Percentiles rank a stretch among this genome's conserved stretches.
phyloP scores from a whole-genome alignment of 805 yeast species.

The Sugiyamaella qingdaonensis region DNA sequence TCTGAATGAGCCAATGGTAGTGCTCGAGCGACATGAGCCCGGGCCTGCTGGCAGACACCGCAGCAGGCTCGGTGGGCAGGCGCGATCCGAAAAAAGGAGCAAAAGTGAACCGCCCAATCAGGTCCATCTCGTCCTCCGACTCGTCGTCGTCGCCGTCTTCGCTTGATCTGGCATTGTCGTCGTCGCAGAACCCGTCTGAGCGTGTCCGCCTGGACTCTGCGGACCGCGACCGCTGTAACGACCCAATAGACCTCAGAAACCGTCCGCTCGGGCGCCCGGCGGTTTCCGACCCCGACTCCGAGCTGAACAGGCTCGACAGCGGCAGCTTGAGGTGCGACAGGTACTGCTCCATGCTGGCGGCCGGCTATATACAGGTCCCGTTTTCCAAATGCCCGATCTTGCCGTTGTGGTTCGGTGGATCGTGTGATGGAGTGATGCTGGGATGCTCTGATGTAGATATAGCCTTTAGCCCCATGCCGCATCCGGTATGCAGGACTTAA shows the following conservation, averaged over 20 bases:
- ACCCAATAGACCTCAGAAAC: neutral
- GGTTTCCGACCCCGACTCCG: neutral
- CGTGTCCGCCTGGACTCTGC: neutral
- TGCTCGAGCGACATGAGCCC: conserved; percentile 21
- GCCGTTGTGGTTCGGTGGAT: too few species aligned
- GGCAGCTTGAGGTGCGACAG: conserved; percentile 2
- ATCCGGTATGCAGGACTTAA: too few species aligned
- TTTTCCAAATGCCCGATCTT: neutral
- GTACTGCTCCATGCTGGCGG: conserved; percentile 3
- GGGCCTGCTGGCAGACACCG: neutral
- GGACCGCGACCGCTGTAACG: neutral
- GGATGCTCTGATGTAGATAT: too few species aligned
- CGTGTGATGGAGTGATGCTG: too few species aligned
- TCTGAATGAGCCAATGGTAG: conserved; percentile 22
- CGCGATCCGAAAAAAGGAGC: conserved; percentile 10
- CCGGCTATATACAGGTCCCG: neutral
- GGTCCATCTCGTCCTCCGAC: conserved; percentile 34
- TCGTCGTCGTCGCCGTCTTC: conserved; percentile 34
- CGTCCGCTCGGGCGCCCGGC: neutral
- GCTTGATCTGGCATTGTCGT: conserved; percentile 27
- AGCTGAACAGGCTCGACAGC: conserved; percentile 4
- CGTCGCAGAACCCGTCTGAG: conserved; percentile 19
- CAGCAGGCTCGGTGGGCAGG: neutral
- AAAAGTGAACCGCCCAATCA: conserved; percentile 21
- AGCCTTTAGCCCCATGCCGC: too few species aligned